A percentile compares a stretch with the other conserved stretches of the same genome.
These are phyloP conservation scores for Eragrostis curvula DNA, from an alignment of 176 grass and related monocot genomes.

Conservation along the genomic window DNA sequence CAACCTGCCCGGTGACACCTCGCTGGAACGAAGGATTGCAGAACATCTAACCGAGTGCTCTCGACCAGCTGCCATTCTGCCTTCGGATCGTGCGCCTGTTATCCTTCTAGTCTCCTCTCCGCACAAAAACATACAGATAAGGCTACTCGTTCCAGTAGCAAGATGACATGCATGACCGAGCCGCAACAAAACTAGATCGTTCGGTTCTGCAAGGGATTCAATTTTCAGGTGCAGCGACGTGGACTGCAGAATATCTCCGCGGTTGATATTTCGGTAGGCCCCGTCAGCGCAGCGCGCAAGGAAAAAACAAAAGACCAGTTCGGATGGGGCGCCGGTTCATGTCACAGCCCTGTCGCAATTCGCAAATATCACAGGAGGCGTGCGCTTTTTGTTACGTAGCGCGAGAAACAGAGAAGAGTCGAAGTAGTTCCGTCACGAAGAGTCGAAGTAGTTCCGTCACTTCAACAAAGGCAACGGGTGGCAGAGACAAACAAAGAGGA, in stretches of 20 bases:
- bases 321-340: too few relatives aligned
- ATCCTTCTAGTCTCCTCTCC: neutral
- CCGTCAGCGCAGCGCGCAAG: too few relatives aligned
- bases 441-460: neutral
- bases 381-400: too few relatives aligned
- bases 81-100: neutral
- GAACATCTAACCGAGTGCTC: neutral
- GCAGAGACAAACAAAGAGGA: neutral
- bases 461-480: neutral
- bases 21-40: neutral
- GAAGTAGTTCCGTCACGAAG: too few relatives aligned
- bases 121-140: slow-evolving; percentile 7
- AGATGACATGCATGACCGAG: slow-evolving; percentile 1
- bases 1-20: neutral
- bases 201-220: neutral
- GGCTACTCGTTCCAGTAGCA: neutral
- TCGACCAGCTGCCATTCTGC: slow-evolving; percentile 1
- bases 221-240: slow-evolving; percentile 22
- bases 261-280: slow-evolving; percentile 20
- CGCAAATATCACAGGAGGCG: slow-evolving; percentile 12
- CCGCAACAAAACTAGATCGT: neutral
- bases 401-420: too few relatives aligned
- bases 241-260: slow-evolving; percentile 17
- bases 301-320: too few relatives aligned
- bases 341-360: too few relatives aligned